Base-by-base conservation (phyloP, 352 stramenopile genomes). In the Phytophthora boehmeriae region DNA sequence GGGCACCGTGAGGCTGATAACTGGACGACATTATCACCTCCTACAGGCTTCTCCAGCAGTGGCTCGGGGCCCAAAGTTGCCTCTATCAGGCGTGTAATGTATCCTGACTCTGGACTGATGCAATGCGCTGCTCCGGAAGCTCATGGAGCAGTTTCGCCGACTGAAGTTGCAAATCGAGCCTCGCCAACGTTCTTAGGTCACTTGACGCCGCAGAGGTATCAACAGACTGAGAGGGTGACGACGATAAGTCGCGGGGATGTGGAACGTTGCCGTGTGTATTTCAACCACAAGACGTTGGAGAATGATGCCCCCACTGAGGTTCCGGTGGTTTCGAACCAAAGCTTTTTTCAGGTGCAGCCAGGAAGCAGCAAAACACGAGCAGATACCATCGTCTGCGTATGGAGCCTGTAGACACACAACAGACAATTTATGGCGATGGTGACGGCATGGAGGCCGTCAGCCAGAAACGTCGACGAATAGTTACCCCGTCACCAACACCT, bases 251-350 rank as follows among this genome's bases (percentile, higher is more conserved):
- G 47, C 27, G 43, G 55, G 11, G 2, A 11, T 14, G 23, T 20
- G 25, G 44, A 66, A 35, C 22, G 54, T 32, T 52, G 58, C 6
- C 62, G 57, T 1, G 39, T 69, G 5, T 68, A 47, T 23, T 73
- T 45, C 32, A 49, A 55, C 20, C 53, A 54, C 25, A 65, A 69
- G 53, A 69, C 54, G 30, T 43, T 55, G 30, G 51, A 68, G 38
- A 46, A 66, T 19, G 39, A 59, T 35, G 27, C 56, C n/a, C 63
- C 46, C 0, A 17, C 47, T 19, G 64, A 68, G 42, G 53, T 49
- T 14, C 39, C 45, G 22, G 5, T 39, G 22, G 14, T 13, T 2
- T 16, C 39, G 30, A 36, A 60, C 9, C n/a, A 20, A n/a, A 5
- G n/a, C 35, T 19, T 11, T 1, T 35, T 13, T 14, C 20, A 56